Base-by-base conservation (phyloP, 805 yeast species). In the Cyberlindnera saturnus region DNA sequence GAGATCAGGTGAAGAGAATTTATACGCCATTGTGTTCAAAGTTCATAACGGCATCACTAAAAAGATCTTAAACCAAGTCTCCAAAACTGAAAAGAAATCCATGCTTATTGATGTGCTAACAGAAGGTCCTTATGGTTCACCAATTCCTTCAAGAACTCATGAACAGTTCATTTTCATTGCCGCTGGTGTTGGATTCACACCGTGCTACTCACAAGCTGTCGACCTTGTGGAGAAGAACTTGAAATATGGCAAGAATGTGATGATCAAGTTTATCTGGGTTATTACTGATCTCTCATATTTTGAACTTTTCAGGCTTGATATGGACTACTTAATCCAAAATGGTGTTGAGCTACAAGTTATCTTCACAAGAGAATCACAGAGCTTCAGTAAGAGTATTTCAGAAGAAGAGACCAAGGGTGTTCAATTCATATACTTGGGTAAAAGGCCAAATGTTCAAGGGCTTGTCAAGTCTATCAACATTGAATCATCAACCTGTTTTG, bases 51-150 rank as follows among this genome's bases (percentile, higher is more conserved):
- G 87, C 46, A 63, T 79, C 40, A 79, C 87, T 14, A 69, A 59
- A 41, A 64, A 64, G 30, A 52, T 77, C 20, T 40, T 44, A 46
- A 18, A 34, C 1, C 61, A 68, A 31, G 54, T 63, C 6, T 57
- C 61, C 34, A 45, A 73, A 16, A 33, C 53, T 9, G 54, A 48
- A 40, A 43, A 67, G 45, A 47, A 60, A 31, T 42, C 63, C 32
- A 66, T 63, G 33, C 40, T 50, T 13, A 57, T 69, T 42, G 63
- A 67, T 45, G 69, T 75, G 13, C 56, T 72, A 32, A 57, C 74
- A 5, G 87, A 81, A 53, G 87, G 87, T 0, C 82, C 85, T 4
- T 81, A 81, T 49, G 86, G 86, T 5, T 56, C 62, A 7, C 53
- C 56, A n/a, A 52, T 66, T 4, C 73, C 73, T 28, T 64, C 68